Percentiles rank a stretch among this genome's conserved stretches.
Conservation (phyloP, 208 protist genomes). For the Tritrichomonas musculus region DNA sequence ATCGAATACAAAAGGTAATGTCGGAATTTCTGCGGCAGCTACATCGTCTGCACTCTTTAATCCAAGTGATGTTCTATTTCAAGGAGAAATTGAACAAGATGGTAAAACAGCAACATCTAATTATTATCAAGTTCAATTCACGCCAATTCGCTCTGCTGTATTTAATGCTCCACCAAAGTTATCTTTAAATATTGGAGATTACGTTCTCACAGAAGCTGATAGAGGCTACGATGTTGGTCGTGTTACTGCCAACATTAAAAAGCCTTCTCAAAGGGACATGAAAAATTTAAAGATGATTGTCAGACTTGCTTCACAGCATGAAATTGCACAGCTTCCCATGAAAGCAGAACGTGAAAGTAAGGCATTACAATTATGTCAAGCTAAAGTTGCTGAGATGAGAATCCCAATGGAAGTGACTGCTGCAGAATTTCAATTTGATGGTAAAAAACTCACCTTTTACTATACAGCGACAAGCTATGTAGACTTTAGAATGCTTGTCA, state of each 20-base stretch:
- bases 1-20: too few relatives aligned
- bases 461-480: not conserved
- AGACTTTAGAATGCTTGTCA: not conserved
- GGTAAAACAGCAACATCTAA: too few relatives aligned
- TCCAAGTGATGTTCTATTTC: too few relatives aligned
- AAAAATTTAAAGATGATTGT: not conserved
- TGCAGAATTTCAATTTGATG: conserved; percentile 5
- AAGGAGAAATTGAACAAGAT: too few relatives aligned
- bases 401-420: not conserved
- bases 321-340: not conserved
- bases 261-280: not conserved
- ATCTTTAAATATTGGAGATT: not conserved
- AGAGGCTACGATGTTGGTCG: conserved; percentile 22
- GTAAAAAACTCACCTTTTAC: conserved; percentile 5
- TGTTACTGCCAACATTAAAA: not conserved
- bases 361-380: not conserved
- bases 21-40: too few relatives aligned
- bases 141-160: too few relatives aligned
- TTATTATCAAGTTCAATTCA: too few relatives aligned
- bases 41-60: too few relatives aligned
- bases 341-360: not conserved
- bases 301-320: not conserved
- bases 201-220: conserved; percentile 8
- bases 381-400: not conserved
- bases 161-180: too few relatives aligned